Conservation (phyloP, 169 alveolate species). For the Plasmodium ovale region DNA sequence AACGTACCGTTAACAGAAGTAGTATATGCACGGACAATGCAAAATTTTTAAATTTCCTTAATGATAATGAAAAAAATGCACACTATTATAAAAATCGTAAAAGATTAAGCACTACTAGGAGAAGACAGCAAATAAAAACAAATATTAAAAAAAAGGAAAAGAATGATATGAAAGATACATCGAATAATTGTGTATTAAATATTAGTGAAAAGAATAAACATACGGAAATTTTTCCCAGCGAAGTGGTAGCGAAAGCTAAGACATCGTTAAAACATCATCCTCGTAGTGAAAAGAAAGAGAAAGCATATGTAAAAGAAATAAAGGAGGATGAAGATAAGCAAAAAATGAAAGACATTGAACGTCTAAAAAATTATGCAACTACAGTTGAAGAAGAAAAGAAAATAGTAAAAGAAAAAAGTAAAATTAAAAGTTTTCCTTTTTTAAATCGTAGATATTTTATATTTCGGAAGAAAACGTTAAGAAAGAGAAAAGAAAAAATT, state of each 20-base stretch:
- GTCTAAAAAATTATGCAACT: constrained; percentile 29
- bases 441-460: constrained; percentile 24
- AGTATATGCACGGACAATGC: constrained; percentile 74
- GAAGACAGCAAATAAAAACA: constrained; percentile 11
- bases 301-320: constrained; percentile 1
- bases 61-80: constrained; percentile 35
- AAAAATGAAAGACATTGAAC: constrained; percentile 7
- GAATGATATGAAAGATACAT: constrained; percentile 23
- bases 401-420: constrained; percentile 19
- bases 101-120: constrained; percentile 2
- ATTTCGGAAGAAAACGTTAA: constrained; percentile 32
- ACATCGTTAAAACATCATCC: constrained; percentile 10
- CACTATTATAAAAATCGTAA: constrained; percentile 48
- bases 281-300: neutral
- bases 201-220: constrained; percentile 38
- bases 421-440: neutral
- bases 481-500: constrained; percentile 73
- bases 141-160: constrained; percentile 37
- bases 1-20: constrained; percentile 25
- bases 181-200: constrained; percentile 37
- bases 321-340: constrained; percentile 11
- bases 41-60: constrained; percentile 35
- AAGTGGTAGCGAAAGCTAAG: constrained; percentile 26
- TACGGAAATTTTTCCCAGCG: constrained; percentile 24
- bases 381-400: constrained; percentile 21